Conservation (phyloP, 306 rosid genomes). For the Dryas octopetala region DNA sequence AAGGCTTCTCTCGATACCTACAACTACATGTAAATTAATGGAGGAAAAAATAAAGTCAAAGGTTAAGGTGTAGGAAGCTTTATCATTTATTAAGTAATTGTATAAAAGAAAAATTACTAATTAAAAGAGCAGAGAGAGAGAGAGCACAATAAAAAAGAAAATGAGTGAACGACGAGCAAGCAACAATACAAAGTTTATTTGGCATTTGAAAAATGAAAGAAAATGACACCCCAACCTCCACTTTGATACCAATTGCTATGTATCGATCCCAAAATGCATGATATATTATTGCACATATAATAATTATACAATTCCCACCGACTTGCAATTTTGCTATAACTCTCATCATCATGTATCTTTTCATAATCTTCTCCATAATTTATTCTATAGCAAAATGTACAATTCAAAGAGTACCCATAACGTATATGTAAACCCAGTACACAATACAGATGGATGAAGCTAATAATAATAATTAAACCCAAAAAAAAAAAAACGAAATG, state of each 20-base stretch:
- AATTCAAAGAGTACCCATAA: conserved; percentile 20
- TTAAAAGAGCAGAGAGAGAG: background rate
- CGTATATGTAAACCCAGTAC: conserved; percentile 2
- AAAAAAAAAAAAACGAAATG: background rate
- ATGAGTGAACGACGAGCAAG: conserved; percentile 17
- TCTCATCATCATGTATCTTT: background rate
- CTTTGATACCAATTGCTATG: conserved; percentile 21
- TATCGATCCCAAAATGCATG: conserved; percentile 8
- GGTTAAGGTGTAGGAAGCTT: too few species aligned
- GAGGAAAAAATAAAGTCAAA: background rate
- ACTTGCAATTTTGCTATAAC: conserved; percentile 39
- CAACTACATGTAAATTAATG: background rate
- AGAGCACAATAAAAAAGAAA: background rate
- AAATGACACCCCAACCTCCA: conserved; percentile 35
- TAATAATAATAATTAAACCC: background rate
- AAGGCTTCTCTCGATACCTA: background rate
- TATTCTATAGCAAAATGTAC: conserved; percentile 54
- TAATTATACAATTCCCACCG: conserved; percentile 6
- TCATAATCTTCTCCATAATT: conserved; percentile 1
- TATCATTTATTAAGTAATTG: background rate
- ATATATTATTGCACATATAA: background rate
- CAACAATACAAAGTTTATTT: background rate
- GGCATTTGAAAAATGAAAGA: conserved; percentile 25
- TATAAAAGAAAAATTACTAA: background rate
- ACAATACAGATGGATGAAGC: conserved; percentile 10